These are phyloP conservation scores for Aegilops speltoides DNA, from an alignment of 176 grass and related monocot genomes.

Conservation along the genomic window DNA sequence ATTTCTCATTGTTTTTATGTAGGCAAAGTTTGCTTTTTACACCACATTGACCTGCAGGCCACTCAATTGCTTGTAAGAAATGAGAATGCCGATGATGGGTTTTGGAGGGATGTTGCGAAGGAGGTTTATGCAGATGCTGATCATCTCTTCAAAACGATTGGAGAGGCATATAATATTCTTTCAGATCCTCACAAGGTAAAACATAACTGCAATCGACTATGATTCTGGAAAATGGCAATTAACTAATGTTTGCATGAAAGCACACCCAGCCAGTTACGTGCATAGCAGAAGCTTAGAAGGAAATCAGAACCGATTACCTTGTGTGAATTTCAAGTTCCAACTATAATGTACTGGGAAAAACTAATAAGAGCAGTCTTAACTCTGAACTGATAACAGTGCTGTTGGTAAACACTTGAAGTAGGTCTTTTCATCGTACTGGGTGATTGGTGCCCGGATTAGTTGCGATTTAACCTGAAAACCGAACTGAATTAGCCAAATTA, in stretches of 20 bases:
- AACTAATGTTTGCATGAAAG: constrained; percentile 25
- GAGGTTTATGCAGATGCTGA: constrained; percentile 88
- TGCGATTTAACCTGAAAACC: neutral
- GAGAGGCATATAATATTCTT: constrained; percentile 95
- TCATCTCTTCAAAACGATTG: constrained; percentile 91
- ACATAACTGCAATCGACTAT: neutral
- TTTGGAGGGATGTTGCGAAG: constrained; percentile 79
- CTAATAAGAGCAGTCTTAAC: neutral
- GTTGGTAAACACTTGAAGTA: neutral
- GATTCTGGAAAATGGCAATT: neutral
- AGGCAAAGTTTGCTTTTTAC: constrained; percentile 28
- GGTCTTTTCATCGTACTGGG: neutral
- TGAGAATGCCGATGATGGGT: constrained; percentile 72
- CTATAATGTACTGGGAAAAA: neutral
- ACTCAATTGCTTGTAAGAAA: constrained; percentile 74
- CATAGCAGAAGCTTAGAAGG: neutral
- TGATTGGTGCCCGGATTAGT: neutral
- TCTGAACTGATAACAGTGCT: neutral
- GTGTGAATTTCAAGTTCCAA: neutral
- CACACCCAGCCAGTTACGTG: neutral
- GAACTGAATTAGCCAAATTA: neutral
- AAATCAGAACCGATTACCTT: constrained; percentile 13
- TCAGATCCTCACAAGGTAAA: constrained; percentile 83
- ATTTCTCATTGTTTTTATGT: constrained; percentile 21
- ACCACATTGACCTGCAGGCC: constrained; percentile 47